These are phyloP conservation scores for Talaromyces marneffei DNA, from an alignment of 2,329 filamentous ascomycete species.

Conservation along the genomic window DNA sequence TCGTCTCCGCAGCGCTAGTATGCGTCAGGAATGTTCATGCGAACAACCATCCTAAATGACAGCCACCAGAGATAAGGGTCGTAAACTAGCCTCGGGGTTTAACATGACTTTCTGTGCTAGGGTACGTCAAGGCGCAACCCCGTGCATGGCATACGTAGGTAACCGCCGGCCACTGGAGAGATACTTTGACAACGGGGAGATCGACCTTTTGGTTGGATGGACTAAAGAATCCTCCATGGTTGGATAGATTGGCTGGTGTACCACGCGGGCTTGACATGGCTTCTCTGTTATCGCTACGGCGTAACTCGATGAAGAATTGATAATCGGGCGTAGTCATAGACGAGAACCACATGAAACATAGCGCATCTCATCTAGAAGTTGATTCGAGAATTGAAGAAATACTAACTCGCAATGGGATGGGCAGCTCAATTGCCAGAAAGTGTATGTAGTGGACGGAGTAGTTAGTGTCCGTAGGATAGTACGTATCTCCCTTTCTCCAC, in stretches of 20 bases:
- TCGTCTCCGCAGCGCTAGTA: constrained; percentile 5
- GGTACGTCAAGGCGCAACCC: not conserved
- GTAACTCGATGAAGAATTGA: not conserved
- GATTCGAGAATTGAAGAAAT: not conserved
- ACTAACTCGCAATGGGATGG: not conserved
- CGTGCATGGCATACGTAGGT: not conserved
- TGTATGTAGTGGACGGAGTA: not conserved
- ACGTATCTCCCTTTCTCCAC: constrained; percentile 9
- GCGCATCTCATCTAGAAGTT: not conserved
- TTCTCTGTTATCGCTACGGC: not conserved
- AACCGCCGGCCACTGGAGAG: not conserved
- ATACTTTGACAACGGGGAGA: not conserved
- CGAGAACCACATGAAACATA: not conserved
- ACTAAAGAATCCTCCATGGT: not conserved
- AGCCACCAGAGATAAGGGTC: constrained; percentile 9
- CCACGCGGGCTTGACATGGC: not conserved
- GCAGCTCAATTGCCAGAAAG: not conserved
- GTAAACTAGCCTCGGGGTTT: not conserved
- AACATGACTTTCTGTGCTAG: not conserved
- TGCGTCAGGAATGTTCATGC: constrained; percentile 5
- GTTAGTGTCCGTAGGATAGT: constrained; percentile 16
- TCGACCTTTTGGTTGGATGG: not conserved
- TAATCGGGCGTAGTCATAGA: not conserved
- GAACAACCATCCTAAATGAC: not conserved
- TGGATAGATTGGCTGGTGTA: not conserved